Base-by-base conservation (phyloP, 2,329 filamentous ascomycete species). In the Fusarium gaditjirri region DNA sequence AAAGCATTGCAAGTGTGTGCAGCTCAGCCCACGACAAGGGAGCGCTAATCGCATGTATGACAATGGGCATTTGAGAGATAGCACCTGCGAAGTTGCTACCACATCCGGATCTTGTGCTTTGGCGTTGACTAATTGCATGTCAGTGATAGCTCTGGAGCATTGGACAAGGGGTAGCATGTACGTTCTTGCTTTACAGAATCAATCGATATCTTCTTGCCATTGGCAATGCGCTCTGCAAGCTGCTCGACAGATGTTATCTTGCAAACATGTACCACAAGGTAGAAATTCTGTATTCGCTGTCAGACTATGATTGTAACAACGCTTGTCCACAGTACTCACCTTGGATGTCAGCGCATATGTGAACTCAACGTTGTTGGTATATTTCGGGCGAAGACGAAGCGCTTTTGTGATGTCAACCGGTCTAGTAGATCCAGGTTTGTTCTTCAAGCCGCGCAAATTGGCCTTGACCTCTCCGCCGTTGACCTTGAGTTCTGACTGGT, bases 381-480 rank as follows among this genome's bases (percentile, higher is more conserved):
- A 97, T 46, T 87, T 86, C 16, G 90, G 88, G 71, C 89, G 91
- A 35, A 93, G 88, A 23, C 92, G 90, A 49, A 98, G 85, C 66
- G 90, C 87, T 72, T 88, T 85, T 12, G 96, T 99, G 69, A 99
- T 92, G 82, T 99, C 96, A 50, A 94, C 94, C 12, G 96, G 96
- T 77, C 94, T 91, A 43, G 96, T 99, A 47, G 96, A 97, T 27
- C 96, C 96, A 11, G 95, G 94, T 81, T 96, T 97, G 81, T 97
- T 98, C 83, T 99, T 99, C 69, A 99, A 83, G 8, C 96, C 96
- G 74, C 96, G 93, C 74, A 97, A 87, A 80, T 98, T 99, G n/a
- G 93, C 92, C 81, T 95, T 96, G 74, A 98, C 88, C 63, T 98
- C 94, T 38, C 92, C 92, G 14, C 90, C 88, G 76, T 99, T 99